Conservation (phyloP, 768 basidiomycete species). For the Agrocybe pediades region DNA sequence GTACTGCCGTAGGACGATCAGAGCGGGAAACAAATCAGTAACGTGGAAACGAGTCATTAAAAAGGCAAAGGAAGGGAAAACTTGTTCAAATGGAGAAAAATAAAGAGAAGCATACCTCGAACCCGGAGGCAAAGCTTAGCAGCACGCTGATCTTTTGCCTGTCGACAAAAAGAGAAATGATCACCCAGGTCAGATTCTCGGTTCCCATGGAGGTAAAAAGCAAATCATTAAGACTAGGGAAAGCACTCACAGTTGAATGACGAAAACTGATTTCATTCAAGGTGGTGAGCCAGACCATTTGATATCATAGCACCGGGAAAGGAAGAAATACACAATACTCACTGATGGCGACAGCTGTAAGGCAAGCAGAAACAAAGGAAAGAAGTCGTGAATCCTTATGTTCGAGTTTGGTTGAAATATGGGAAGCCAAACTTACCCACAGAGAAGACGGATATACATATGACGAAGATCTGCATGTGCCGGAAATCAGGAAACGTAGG, state of each 20-base stretch:
- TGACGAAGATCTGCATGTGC: conserved; percentile 20
- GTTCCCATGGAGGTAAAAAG: background rate
- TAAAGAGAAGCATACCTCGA: conserved; percentile 17
- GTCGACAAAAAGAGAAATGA: background rate
- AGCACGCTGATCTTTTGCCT: conserved; percentile 19
- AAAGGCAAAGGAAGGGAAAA: background rate
- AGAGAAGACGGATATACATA: conserved; percentile 20
- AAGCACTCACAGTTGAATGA: conserved; percentile 21
- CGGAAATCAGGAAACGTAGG: background rate
- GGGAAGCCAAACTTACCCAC: conserved; percentile 16
- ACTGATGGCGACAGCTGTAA: conserved; percentile 23
- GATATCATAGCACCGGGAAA: background rate
- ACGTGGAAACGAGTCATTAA: background rate
- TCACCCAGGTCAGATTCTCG: background rate
- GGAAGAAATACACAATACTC: conserved; percentile 8
- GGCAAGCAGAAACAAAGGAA: too few relatives aligned
- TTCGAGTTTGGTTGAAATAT: background rate
- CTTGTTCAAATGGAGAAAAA: too few relatives aligned
- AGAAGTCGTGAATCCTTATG: background rate
- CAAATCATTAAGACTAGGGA: background rate
- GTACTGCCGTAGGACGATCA: conserved; percentile 19
- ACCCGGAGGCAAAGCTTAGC: conserved; percentile 17
- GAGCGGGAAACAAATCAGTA: background rate
- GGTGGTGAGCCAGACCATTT: background rate
- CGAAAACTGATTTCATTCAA: conserved; percentile 17